Evolutionary conservation across 495 filamentous ascomycete species (phyloP), one percentile per base, ranked within the genome.

Genomic region (Daldinia grandis): DNA sequence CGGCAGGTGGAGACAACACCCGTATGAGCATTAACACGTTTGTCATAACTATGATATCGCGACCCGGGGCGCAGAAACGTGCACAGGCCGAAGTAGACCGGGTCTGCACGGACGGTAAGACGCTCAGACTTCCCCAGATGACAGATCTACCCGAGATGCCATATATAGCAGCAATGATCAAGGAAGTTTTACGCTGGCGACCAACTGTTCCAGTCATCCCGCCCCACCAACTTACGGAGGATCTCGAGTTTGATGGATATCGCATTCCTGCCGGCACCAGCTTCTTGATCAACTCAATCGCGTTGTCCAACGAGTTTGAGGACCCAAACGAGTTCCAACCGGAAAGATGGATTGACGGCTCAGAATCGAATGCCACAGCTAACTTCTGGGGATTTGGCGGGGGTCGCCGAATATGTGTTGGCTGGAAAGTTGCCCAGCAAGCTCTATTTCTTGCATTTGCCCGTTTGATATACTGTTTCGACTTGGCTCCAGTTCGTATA

Each of bases 141-240:
- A 76, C 74, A 14, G 86, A 88, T 73, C 73, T 83, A 64, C 59
- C 74, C 14, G 75, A 76, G 35, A 74, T 87, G 42, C 84, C 84
- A 5, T 89, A 88, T 62, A 80, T 78, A 51, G 73, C 53, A 37
- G 82, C 82, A 4, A 74, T 87, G 31, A 78, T 83, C 53, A 88
- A 87, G 67, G 87, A 89, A 72, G 82, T 81, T 14, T 76, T 88
- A 17, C 78, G 87, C 38, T 89, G 87, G 87, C 71, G 84, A 19
- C 86, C 87, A 17, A 79, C 73, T 19, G 72, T 82, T 19, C 49
- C 67, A n/a, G 21, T 74, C n/a, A 49, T 64, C n/a, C 75, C 76
- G 7, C 74, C 72, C 5, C 72, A 77, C 37, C 71, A 76, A 1
- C 63, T 81, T 8, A 83, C 77, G 1, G 66, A 80, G 42, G 82